These are phyloP conservation scores for Sapria himalayana DNA, from an alignment of 345 rosid species.

Conservation along the genomic window DNA sequence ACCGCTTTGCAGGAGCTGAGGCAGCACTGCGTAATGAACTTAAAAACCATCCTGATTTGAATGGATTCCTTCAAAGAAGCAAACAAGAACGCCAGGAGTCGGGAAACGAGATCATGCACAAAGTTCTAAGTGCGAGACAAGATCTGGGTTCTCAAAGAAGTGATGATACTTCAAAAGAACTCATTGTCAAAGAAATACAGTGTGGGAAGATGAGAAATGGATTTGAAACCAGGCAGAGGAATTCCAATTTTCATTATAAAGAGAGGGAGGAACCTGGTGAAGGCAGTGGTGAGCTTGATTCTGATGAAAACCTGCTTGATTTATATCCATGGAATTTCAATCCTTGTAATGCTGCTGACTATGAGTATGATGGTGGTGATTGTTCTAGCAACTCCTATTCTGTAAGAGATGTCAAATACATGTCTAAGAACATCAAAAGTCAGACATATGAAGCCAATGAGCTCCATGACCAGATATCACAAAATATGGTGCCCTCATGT, in stretches of 20 bases:
- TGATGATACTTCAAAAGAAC: slow-evolving; percentile 46
- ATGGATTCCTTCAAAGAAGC: slow-evolving; percentile 49
- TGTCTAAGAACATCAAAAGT: slow-evolving; percentile 16
- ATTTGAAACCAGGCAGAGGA: slow-evolving; percentile 38
- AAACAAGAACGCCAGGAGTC: slow-evolving; percentile 29
- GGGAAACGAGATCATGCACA: slow-evolving; percentile 20
- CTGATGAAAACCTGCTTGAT: slow-evolving; percentile 30
- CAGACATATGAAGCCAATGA: slow-evolving; percentile 22
- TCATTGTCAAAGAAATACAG: slow-evolving; percentile 74
- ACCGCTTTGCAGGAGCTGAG: slow-evolving; percentile 77
- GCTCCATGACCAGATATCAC: slow-evolving; percentile 25
- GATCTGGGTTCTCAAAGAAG: slow-evolving; percentile 21
- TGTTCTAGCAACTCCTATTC: slow-evolving; percentile 14
- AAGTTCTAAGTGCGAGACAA: slow-evolving; percentile 9
- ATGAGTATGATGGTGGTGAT: slow-evolving; percentile 16
- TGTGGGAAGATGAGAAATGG: slow-evolving; percentile 46
- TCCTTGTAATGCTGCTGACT: slow-evolving; percentile 24
- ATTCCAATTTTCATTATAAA: slow-evolving; percentile 20
- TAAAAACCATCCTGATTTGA: slow-evolving; percentile 40
- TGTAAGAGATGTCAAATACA: too few relatives aligned
- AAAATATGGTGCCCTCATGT: slow-evolving; percentile 22
- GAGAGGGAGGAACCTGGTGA: slow-evolving; percentile 27
- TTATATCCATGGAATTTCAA: slow-evolving; percentile 32
- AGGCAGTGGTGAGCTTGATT: slow-evolving; percentile 19
- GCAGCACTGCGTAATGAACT: slow-evolving; percentile 88